phyloP scores from a whole-genome alignment of 768 basidiomycete genomes.

The Butyriboletus loyo region DNA sequence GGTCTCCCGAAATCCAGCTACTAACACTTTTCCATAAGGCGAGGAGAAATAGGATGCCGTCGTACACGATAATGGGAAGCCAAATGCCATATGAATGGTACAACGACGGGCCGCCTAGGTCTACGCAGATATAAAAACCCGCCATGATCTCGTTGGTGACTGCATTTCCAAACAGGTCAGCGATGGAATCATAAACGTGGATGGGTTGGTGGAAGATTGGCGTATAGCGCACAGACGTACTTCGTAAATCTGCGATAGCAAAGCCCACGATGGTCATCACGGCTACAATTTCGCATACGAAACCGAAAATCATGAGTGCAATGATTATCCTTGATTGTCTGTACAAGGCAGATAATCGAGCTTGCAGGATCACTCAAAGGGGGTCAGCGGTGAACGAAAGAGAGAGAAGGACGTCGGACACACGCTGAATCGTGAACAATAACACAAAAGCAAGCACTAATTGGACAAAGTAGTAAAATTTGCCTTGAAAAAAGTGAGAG shows the following conservation, averaged over 20 bases:
- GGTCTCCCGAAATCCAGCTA: neutral
- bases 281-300: neutral
- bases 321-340: constrained; percentile 7
- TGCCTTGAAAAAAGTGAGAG: constrained; percentile 7
- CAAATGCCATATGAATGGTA: neutral
- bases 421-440: neutral
- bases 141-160: neutral
- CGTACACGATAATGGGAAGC: constrained; percentile 7
- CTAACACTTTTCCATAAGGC: constrained; percentile 3
- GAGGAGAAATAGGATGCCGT: constrained; percentile 7
- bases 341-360: constrained; percentile 14
- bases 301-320: constrained; percentile 5
- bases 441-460: neutral
- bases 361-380: constrained; percentile 11
- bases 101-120: neutral
- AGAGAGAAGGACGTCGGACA: neutral
- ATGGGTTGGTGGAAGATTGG: neutral
- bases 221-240: neutral
- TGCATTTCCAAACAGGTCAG: neutral
- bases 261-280: neutral
- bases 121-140: constrained; percentile 3
- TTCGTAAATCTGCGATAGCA: neutral
- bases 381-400: neutral
- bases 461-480: constrained; percentile 4
- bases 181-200: neutral